A percentile compares a stretch with the other conserved stretches of the same genome.
These are phyloP conservation scores for Rhytidiadelphus loreus DNA, from an alignment of 225 moss, liverwort and hornwort genomes.

Conservation along the genomic window DNA sequence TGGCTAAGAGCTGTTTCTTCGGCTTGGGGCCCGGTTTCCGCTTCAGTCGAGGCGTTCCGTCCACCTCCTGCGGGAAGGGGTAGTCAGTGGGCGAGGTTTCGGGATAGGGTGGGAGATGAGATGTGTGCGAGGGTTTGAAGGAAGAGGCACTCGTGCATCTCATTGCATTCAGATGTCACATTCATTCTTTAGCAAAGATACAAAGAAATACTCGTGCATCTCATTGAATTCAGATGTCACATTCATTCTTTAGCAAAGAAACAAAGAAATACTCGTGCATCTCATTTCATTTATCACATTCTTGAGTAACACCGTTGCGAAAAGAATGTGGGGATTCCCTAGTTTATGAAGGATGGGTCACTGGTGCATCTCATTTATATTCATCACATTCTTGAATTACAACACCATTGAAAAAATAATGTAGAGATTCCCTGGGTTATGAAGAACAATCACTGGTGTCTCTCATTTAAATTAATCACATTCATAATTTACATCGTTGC, in stretches of 20 bases:
- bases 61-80: neutral
- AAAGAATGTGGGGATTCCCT: neutral
- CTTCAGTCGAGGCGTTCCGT: neutral
- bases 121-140: neutral
- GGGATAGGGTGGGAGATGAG: too few relatives aligned
- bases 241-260: neutral
- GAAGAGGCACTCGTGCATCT: neutral
- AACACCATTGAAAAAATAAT: neutral
- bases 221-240: neutral
- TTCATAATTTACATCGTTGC: neutral
- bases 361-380: neutral
- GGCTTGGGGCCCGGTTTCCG: neutral
- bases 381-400: neutral
- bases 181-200: neutral
- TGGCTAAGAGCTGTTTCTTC: conserved; percentile 1
- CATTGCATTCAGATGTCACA: neutral
- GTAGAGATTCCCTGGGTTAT: neutral
- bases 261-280: neutral
- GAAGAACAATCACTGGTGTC: neutral
- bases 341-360: neutral
- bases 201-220: neutral
- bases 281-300: neutral
- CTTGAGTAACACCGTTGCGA: neutral
- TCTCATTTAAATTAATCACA: neutral
- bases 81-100: neutral